Base-by-base conservation (phyloP, 2,329 filamentous ascomycete genomes). In the Pyrenophora graminea region DNA sequence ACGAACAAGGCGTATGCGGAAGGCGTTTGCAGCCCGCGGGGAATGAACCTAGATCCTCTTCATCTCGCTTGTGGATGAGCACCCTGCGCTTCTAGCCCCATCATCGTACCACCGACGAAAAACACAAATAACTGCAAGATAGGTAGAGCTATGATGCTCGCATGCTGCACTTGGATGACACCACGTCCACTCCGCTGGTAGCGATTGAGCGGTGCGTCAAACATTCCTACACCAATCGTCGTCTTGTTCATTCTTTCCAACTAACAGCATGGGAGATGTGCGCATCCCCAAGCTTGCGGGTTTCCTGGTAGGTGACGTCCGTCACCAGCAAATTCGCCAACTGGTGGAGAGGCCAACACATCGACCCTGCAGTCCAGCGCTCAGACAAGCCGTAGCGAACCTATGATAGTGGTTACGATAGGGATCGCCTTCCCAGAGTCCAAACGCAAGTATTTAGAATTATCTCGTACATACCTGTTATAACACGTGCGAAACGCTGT, bases 11-110 rank as follows among this genome's bases (percentile, higher is more conserved):
- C 50, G 45, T 31, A 44, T 36, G 32, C 9, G 32, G 19, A 39
- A 40, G 41, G 19, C 21, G 30, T 39, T 40, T 34, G 39, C 45
- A 25, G 21, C 31, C 45, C 45, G 39, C 7, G 31, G 50, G 45
- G 45, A 25, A 40, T 43, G 27, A 38, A 44, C 18, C 50, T 45
- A 31, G 36, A 45, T 40, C 39, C 50, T 49, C 25, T 43, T 53
- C 50, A 53, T 49, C 10, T 53, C 50, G 50, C 50, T 53, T 53
- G 49, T 45, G 45, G 49, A 45, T 45, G 48, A 48, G 49, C 30
- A 48, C 40, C 45, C 50, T 41, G 45, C 27, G 17, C 36, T 53
- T 49, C 50, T 46, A 41, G 45, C 32, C 40, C 33, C 10, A 39
- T 42, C 13, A 49, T 49, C 39, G 37, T 49, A 49, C 40, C 45